Conservation (phyloP, 768 basidiomycete species). For the Galerina marginata region DNA sequence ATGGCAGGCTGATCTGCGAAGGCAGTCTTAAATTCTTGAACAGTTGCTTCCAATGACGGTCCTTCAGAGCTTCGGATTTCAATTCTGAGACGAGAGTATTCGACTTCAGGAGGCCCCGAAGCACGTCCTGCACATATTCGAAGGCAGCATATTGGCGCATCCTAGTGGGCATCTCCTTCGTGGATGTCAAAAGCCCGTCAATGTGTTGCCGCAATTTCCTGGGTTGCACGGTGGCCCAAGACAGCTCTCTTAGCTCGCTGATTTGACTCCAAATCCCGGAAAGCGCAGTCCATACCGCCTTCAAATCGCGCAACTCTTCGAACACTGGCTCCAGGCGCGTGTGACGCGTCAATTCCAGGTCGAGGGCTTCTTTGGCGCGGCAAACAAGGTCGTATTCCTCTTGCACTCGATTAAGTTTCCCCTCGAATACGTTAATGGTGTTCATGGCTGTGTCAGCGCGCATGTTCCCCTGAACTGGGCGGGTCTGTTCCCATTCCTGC, state of each 20-base stretch:
- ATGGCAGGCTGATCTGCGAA: slow-evolving; percentile 73
- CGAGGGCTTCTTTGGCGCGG: slow-evolving; percentile 95
- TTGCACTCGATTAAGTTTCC: slow-evolving; percentile 84
- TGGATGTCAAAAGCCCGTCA: slow-evolving; percentile 89
- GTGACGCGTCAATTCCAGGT: slow-evolving; percentile 88
- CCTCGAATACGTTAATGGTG: slow-evolving; percentile 94
- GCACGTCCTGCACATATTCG: slow-evolving; percentile 93
- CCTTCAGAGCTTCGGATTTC: slow-evolving; percentile 96
- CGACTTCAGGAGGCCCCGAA: slow-evolving; percentile 85
- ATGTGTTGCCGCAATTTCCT: slow-evolving; percentile 94
- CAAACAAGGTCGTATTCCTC: slow-evolving; percentile 97
- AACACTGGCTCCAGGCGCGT: slow-evolving; percentile 93
- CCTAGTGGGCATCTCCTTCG: slow-evolving; percentile 97
- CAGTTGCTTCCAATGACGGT: slow-evolving; percentile 97
- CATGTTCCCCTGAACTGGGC: slow-evolving; percentile 96
- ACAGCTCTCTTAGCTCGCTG: slow-evolving; percentile 82
- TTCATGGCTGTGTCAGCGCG: slow-evolving; percentile 97
- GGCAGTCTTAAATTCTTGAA: slow-evolving; percentile 87
- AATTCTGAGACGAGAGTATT: slow-evolving; percentile 91
- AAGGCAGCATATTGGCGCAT: slow-evolving; percentile 99
- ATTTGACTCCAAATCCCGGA: slow-evolving; percentile 98
- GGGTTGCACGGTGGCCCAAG: slow-evolving; percentile 93
- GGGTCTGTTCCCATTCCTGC: slow-evolving; percentile 92
- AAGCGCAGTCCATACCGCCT: slow-evolving; percentile 98
- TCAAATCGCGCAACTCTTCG: slow-evolving; percentile 94